Base-by-base conservation (phyloP, 2,329 filamentous ascomycete genomes). In the Graphiopsis chlorocephala region DNA sequence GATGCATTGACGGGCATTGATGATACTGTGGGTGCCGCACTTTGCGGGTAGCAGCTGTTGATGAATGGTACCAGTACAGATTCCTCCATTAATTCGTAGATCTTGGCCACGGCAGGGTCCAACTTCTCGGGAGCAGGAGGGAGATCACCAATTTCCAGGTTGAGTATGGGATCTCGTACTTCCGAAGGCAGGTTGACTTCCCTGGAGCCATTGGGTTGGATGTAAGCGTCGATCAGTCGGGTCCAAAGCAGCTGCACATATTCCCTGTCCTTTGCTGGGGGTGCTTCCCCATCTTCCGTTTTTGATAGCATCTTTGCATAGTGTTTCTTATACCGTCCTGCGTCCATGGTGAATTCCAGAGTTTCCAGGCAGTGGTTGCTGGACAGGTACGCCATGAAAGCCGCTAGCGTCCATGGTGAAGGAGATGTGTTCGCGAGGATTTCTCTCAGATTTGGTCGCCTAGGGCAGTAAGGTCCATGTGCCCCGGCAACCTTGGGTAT, bases 311-410 rank as follows among this genome's bases (percentile, higher is more conserved):
- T 82, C 64, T 85, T 82, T 61, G 83, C 79, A 75, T 88, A 90
- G 72, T 87, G 84, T 72, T 88, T 86, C 61, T 87, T 85, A 76
- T 98, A 99, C 66, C 92, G 86, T 65, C 93, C 90, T 25, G 94
- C 91, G 76, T 97, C 95, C 84, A 97, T 90, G 47, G 93, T 97
- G 77, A 99, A 99, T 75, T 98, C 95, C 45, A 99, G 83, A 1
- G 93, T 97, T 78, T 99, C 95, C 69, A 98, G 82, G 75, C 95
- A 99, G 78, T 98, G 94, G 73, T 98, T 98, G 74, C 96, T 93
- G 0, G 94, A 97, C 4, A 98, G 85, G 74, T 96, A 98, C 64
- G 93, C 93, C 87, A 95, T 98, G 78, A 98, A 98, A 33, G 94
- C 94, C 66, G 88, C 89, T 10, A 97, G 83, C 0, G 93, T 97